Base-by-base conservation (phyloP, 805 yeast species). In the Geotrichum ghanense region DNA sequence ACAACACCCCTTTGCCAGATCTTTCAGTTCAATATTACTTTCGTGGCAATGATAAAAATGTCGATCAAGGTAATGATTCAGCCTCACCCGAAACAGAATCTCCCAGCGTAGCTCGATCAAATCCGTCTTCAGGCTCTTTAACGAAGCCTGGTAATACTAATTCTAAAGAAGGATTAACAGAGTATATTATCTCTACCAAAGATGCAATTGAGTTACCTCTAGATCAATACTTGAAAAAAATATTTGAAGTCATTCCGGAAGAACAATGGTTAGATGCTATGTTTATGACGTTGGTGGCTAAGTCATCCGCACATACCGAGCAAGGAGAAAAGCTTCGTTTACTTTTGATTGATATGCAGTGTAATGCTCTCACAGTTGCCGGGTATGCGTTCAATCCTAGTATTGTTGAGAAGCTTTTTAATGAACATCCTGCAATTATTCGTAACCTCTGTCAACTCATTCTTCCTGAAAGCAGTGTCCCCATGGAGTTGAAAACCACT, bases 391-490 rank as follows among this genome's bases (percentile, higher is more conserved):
- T 73, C 50, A 66, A 71, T 4, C 78, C 79, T 43, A 75, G 76
- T 41, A 76, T 70, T 46, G 74, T 83, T 20, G 76, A 82, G 4
- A 72, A 77, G 46, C 67, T 88, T 10, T 78, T 84, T 54, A 88
- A 82, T 50, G 68, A 78, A 1, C 89, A 85, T 56, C 81, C 94
- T 5, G 76, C 79, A 50, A 66, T 84, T 14, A 70, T 87, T 57
- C 76, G 77, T 45, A 78, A 79, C 50, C 63, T 87, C 50, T 80
- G 83, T 27, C 92, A 81, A 42, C 67, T 88, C 46, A 70, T 85
- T n/a, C 76, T 79, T 41, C 81, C 88, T 1, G 88, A 80, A 43
- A 43, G 43, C 45, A 54, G 61, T 2, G 72, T 82, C 6, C 73
- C 86, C 1, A 57, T 57, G 21, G 74, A 70, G 1, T 69, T 84